These are phyloP conservation scores for Dissophora ornata DNA, from an alignment of 192 early-diverging fungal genomes.

Conservation along the genomic window DNA sequence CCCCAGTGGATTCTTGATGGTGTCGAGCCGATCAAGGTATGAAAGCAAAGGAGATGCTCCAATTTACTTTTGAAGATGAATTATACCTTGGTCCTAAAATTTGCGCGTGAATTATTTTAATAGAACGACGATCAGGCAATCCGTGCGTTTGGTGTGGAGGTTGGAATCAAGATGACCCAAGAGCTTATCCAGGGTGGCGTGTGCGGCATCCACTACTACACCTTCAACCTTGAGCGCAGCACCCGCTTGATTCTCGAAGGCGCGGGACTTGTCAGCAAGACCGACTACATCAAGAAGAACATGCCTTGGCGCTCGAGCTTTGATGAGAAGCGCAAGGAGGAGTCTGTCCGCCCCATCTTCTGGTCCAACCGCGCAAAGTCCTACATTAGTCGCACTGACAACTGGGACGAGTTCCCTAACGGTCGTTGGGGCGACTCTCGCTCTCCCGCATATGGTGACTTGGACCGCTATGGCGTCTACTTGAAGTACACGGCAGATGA, in stretches of 20 bases:
- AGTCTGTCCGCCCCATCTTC: conserved; percentile 98
- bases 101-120: neutral
- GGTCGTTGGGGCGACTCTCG: conserved; percentile 98
- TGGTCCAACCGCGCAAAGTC: conserved; percentile 95
- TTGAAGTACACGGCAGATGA: conserved; percentile 79
- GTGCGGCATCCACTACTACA: conserved; percentile 95
- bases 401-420: conserved; percentile 99
- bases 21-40: conserved; percentile 96
- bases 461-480: conserved; percentile 83
- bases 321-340: conserved; percentile 88
- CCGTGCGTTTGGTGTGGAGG: conserved; percentile 90
- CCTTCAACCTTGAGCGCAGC: conserved; percentile 91
- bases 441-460: conserved; percentile 89
- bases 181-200: conserved; percentile 76
- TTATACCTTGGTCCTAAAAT: no score
- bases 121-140: conserved; percentile 93
- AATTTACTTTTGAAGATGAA: no score
- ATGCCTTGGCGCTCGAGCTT: conserved; percentile 71
- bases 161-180: conserved; percentile 86
- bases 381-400: conserved; percentile 91
- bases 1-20: conserved; percentile 85
- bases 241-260: conserved; percentile 90
- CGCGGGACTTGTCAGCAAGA: conserved; percentile 78
- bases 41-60: neutral
- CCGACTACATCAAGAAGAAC: conserved; percentile 54